These are phyloP conservation scores for Pleurotus tuoliensis DNA, from an alignment of 768 basidiomycete genomes.

Conservation along the genomic window DNA sequence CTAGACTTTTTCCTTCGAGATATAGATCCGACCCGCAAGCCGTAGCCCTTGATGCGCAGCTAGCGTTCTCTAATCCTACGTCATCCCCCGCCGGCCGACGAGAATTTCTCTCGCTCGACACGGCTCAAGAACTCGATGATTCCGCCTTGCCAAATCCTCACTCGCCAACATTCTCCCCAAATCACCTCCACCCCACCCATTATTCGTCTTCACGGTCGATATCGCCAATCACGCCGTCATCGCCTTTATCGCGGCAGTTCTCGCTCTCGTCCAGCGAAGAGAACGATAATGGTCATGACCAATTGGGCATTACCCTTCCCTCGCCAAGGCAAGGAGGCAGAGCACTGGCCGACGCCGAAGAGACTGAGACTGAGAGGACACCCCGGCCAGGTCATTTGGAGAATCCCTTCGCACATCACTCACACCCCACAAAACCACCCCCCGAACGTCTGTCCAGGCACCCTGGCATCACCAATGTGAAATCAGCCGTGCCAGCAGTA, in stretches of 20 bases:
- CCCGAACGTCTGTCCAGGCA: not conserved
- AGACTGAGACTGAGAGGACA: not conserved
- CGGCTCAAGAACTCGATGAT: not conserved
- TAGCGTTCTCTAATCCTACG: not conserved
- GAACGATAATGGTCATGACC: not conserved
- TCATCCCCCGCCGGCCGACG: not conserved
- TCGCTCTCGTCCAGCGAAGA: not conserved
- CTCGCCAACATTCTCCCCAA: not conserved
- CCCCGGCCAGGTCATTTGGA: not conserved
- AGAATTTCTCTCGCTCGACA: not conserved
- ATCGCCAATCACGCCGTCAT: not conserved
- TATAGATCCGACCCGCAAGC: conserved; percentile 19
- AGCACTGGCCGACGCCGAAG: not conserved
- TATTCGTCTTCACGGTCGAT: not conserved
- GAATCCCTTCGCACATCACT: not conserved
- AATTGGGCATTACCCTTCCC: not conserved
- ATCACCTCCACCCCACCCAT: not conserved
- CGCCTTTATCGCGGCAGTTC: conserved; percentile 1
- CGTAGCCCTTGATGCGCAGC: not conserved
- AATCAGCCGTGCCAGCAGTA: not conserved
- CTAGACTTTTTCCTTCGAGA: conserved; percentile 38
- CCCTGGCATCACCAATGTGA: not conserved
- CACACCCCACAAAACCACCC: not conserved
- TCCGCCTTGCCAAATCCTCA: not conserved
- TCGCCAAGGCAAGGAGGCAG: not conserved